These are phyloP conservation scores for Mucor saturninus DNA, from an alignment of 371 early-diverging fungal genomes.

Conservation along the genomic window DNA sequence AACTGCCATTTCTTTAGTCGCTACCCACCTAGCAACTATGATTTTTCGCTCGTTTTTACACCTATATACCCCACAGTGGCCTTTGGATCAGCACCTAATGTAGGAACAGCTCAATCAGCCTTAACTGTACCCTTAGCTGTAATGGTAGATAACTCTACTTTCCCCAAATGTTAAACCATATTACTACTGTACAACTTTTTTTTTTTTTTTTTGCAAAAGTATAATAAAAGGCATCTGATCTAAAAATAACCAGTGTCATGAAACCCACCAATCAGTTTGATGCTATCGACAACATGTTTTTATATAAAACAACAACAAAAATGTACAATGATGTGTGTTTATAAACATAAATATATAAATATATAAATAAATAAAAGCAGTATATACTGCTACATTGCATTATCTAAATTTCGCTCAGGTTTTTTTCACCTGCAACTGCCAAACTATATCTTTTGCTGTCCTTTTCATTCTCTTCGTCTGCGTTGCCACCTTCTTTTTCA, in stretches of 20 bases:
- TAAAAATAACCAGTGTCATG: too few relatives aligned
- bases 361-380: neutral
- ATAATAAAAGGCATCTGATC: neutral
- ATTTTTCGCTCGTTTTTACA: slow-evolving; percentile 27
- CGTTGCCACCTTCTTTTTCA: slow-evolving; percentile 30
- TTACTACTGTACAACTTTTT: neutral
- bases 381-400: neutral
- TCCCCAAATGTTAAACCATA: slow-evolving; percentile 22
- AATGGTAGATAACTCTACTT: slow-evolving; percentile 24
- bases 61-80: slow-evolving; percentile 16
- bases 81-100: neutral
- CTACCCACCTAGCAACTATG: slow-evolving; percentile 27
- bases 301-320: neutral
- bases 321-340: neutral
- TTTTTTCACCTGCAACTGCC: slow-evolving; percentile 7
- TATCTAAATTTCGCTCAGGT: slow-evolving; percentile 4
- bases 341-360: neutral
- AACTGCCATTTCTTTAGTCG: slow-evolving; percentile 34
- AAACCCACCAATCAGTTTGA: too few relatives aligned
- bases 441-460: slow-evolving; percentile 5
- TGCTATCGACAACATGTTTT: neutral
- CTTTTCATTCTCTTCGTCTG: slow-evolving; percentile 8
- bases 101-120: slow-evolving; percentile 16
- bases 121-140: slow-evolving; percentile 22
- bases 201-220: neutral